A percentile compares a stretch with the other conserved stretches of the same genome.
Evolutionary conservation across 2,329 filamentous ascomycete species (phyloP).

Genomic region (Claviceps africana): DNA sequence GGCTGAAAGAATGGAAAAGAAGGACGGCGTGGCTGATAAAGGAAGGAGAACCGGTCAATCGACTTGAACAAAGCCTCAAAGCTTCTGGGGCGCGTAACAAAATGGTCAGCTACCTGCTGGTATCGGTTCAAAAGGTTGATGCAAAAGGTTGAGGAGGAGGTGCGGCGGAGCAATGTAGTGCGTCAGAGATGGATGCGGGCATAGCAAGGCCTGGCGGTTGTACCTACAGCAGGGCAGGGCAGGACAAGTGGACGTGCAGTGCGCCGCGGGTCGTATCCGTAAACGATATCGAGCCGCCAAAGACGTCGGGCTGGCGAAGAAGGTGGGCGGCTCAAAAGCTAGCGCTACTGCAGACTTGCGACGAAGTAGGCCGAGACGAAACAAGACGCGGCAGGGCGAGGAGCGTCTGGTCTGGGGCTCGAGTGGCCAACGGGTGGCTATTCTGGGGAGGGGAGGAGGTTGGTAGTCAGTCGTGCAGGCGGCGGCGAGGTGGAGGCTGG

Average conservation of each 20-base stretch:
- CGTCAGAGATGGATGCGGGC: too few species aligned
- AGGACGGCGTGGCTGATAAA: neutral
- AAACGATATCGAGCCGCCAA: too few species aligned
- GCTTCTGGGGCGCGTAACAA: neutral
- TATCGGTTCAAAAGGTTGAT: neutral
- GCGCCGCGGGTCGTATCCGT: too few species aligned
- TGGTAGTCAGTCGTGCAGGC: neutral
- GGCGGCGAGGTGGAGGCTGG: neutral
- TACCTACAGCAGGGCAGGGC: too few species aligned
- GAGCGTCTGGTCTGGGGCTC: neutral
- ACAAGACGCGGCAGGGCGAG: too few species aligned
- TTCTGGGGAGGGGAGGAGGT: neutral
- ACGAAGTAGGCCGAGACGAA: too few species aligned
- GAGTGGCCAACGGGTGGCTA: neutral
- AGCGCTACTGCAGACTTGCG: too few species aligned
- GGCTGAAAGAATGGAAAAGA: neutral
- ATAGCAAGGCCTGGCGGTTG: too few species aligned
- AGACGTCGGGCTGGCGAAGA: too few species aligned
- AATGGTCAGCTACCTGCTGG: neutral
- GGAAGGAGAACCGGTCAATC: neutral
- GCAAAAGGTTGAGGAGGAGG: neutral
- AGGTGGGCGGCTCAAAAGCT: too few species aligned
- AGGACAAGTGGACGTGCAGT: too few species aligned
- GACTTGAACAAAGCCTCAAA: neutral
- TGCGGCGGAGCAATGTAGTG: neutral